Evolutionary conservation across 306 rosid genomes (phyloP).

Genomic region (Prunus salicina): DNA sequence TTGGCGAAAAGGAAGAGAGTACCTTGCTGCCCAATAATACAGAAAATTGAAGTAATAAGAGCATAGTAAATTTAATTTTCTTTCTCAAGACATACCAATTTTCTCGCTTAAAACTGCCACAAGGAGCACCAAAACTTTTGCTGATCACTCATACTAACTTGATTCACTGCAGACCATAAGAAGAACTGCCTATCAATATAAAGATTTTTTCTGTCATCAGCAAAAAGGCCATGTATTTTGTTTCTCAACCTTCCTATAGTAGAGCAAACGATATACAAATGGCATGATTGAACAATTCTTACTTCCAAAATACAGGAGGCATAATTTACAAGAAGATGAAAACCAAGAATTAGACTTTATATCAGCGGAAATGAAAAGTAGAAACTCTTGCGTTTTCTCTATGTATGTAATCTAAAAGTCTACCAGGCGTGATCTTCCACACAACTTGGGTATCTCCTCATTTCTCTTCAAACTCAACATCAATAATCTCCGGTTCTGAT

Average conservation of each 20-base stretch:
- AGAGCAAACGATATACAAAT: constrained; percentile 8
- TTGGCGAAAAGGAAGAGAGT: too few species aligned
- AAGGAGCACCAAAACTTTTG: neutral
- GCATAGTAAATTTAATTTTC: neutral
- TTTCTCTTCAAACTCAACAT: constrained; percentile 95
- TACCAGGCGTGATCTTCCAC: neutral
- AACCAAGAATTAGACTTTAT: neutral
- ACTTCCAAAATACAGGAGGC: constrained; percentile 2
- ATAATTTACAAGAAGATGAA: constrained; percentile 10
- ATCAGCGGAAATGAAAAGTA: neutral
- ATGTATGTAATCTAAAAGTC: neutral
- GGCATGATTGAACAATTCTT: constrained; percentile 7
- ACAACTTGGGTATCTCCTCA: constrained; percentile 24
- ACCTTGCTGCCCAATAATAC: neutral
- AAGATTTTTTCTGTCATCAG: too few species aligned
- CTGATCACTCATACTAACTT: neutral
- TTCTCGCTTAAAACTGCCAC: neutral
- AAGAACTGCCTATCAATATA: neutral
- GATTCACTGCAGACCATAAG: too few species aligned
- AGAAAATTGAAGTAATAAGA: neutral
- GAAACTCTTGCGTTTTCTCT: neutral
- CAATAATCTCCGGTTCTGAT: constrained; percentile 74
- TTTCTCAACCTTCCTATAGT: neutral
- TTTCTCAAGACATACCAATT: neutral
- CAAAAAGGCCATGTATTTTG: neutral